Conservation (phyloP, 768 basidiomycete species). For the Rhodotorula babjevae region DNA sequence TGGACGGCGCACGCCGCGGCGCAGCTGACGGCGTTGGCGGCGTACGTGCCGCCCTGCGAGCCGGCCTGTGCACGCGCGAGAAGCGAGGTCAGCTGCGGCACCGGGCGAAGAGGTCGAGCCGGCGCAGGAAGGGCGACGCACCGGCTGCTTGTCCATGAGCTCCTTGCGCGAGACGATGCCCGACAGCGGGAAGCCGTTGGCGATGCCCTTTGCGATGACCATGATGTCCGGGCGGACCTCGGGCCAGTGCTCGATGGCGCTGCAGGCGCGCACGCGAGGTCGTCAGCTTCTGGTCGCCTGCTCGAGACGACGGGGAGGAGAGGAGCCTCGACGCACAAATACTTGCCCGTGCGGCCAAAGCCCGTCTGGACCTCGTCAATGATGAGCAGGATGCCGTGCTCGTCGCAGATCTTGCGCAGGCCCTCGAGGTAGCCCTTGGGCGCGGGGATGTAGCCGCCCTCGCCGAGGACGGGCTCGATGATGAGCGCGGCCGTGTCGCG, state of each 20-base stretch:
- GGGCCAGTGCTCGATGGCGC: slow-evolving; percentile 64
- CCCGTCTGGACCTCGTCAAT: slow-evolving; percentile 67
- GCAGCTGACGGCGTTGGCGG: slow-evolving; percentile 85
- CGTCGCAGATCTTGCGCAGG: slow-evolving; percentile 76
- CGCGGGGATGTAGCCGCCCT: slow-evolving; percentile 91
- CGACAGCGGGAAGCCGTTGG: slow-evolving; percentile 90
- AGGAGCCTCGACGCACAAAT: slow-evolving; percentile 52
- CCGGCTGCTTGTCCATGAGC: slow-evolving; percentile 71
- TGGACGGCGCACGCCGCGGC: slow-evolving; percentile 81
- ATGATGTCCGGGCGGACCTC: slow-evolving; percentile 83
- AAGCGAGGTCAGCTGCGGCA: too few relatives aligned
- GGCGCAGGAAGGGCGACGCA: slow-evolving; percentile 39
- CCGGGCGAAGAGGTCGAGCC: neutral
- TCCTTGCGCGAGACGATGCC: slow-evolving; percentile 75
- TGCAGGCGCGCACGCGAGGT: neutral
- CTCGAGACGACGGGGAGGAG: neutral
- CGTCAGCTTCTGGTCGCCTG: too few relatives aligned
- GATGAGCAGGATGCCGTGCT: slow-evolving; percentile 76
- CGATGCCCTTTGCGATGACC: slow-evolving; percentile 82
- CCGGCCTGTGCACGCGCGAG: slow-evolving; percentile 17
- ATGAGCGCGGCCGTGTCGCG: slow-evolving; percentile 87
- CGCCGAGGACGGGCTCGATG: slow-evolving; percentile 87
- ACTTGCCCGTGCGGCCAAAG: slow-evolving; percentile 78
- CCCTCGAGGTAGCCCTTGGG: slow-evolving; percentile 73
- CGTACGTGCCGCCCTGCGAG: slow-evolving; percentile 60